Evolutionary conservation across 2,329 filamentous ascomycete species (phyloP).

Genomic region (Monosporascus sp.): DNA sequence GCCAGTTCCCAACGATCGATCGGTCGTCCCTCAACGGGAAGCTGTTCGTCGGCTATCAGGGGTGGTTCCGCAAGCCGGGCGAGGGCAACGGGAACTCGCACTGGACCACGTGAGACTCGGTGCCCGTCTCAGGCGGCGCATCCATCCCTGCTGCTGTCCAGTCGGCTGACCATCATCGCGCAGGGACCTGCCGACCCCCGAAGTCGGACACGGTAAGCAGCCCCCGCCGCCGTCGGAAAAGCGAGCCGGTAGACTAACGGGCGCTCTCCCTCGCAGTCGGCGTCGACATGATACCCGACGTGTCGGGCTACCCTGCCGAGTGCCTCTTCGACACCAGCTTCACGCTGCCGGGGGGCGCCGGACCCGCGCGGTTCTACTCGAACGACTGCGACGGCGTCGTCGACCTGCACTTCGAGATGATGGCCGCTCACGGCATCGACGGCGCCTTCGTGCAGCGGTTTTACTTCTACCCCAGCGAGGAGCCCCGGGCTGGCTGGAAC

Average conservation of each 20-base stretch:
- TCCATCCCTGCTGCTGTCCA: not conserved
- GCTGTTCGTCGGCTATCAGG: constrained; percentile 21
- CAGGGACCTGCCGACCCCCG: constrained; percentile 14
- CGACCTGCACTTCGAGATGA: constrained; percentile 20
- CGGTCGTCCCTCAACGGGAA: constrained; percentile 20
- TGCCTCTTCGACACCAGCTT: constrained; percentile 21
- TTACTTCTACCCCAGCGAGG: constrained; percentile 19
- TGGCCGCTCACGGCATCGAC: constrained; percentile 17
- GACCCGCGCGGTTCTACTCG: constrained; percentile 17
- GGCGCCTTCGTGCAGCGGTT: constrained; percentile 21
- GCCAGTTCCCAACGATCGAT: constrained; percentile 15
- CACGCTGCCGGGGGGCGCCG: constrained; percentile 10
- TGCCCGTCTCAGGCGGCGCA: not conserved
- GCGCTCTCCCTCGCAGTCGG: constrained; percentile 14
- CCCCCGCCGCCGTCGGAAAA: not conserved
- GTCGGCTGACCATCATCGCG: not conserved
- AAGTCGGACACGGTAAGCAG: constrained; percentile 16
- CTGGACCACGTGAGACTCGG: constrained; percentile 18
- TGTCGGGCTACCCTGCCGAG: constrained; percentile 17
- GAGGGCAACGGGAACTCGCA: constrained; percentile 21
- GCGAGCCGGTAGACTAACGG: not conserved
- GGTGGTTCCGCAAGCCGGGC: constrained; percentile 20
- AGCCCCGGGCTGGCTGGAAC: constrained; percentile 15
- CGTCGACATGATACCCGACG: constrained; percentile 20
- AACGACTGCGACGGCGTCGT: constrained; percentile 21